These are phyloP conservation scores for Neohortaea acidophila DNA, from an alignment of 495 filamentous ascomycete species.

Conservation along the genomic window DNA sequence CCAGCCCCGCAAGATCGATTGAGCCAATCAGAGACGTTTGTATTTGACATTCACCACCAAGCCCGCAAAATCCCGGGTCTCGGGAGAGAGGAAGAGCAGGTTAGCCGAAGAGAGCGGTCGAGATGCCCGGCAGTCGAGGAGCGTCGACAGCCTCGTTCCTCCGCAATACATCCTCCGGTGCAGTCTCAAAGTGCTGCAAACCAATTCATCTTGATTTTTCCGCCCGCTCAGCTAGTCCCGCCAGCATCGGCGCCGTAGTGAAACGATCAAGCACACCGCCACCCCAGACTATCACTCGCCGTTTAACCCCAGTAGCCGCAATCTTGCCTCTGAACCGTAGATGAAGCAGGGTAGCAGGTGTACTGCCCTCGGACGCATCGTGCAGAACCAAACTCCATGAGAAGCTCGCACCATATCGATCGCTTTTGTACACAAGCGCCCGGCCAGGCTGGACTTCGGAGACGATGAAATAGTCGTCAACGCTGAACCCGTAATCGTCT, in stretches of 20 bases:
- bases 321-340: slow-evolving; percentile 4
- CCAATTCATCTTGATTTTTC: no score
- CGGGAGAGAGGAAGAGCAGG: no score
- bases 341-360: slow-evolving; percentile 1
- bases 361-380: not conserved
- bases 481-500: slow-evolving; percentile 6
- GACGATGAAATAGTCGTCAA: slow-evolving; percentile 8
- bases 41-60: no score
- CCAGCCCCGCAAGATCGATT: no score
- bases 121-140: no score
- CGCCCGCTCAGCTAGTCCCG: slow-evolving; percentile 1
- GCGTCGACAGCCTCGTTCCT: no score
- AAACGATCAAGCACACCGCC: slow-evolving; percentile 2
- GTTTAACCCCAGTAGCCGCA: slow-evolving; percentile 1
- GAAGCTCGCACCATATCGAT: slow-evolving; percentile 8
- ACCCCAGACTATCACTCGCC: not conserved
- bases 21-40: no score
- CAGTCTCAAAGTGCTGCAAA: no score
- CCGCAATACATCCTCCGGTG: no score
- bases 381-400: slow-evolving; percentile 7
- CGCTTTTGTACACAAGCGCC: slow-evolving; percentile 2
- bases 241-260: slow-evolving; percentile 3
- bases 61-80: no score
- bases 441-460: not conserved
- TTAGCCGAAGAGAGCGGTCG: no score